Evolutionary conservation across 2,329 filamentous ascomycete species (phyloP).

Genomic region (Cercospora zeae-maydis): DNA sequence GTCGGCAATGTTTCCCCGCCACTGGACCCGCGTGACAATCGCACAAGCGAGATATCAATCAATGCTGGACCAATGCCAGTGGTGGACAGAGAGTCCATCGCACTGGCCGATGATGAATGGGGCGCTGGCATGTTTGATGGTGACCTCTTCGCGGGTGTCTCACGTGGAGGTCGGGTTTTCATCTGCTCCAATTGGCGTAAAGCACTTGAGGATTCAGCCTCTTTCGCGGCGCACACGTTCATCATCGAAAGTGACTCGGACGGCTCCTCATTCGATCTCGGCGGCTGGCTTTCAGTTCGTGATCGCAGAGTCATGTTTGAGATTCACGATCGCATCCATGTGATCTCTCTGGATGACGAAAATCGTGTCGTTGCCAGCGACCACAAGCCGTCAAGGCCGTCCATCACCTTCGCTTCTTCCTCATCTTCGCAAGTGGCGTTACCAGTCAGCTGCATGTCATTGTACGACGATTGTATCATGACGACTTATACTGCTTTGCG

Average conservation of each 20-base stretch:
- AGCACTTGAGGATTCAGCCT: conserved; percentile 26
- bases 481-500: conserved; percentile 42
- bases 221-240: conserved; percentile 25
- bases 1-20: background rate
- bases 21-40: background rate
- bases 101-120: conserved; percentile 44
- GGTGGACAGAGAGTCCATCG: conserved; percentile 13
- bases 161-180: conserved; percentile 43
- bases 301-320: conserved; percentile 46
- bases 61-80: conserved; percentile 20
- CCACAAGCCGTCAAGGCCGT: conserved; percentile 23
- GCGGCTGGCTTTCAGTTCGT: conserved; percentile 46
- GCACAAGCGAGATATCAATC: conserved; percentile 22
- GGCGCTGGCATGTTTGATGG: conserved; percentile 46
- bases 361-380: conserved; percentile 11
- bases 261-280: conserved; percentile 43
- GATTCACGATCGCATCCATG: conserved; percentile 43
- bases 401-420: conserved; percentile 33
- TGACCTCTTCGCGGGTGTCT: conserved; percentile 45
- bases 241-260: conserved; percentile 45
- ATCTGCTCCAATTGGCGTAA: conserved; percentile 45
- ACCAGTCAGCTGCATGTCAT: conserved; percentile 47
- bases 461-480: conserved; percentile 49
- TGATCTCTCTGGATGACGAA: conserved; percentile 41
- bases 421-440: conserved; percentile 40